phyloP scores from a whole-genome alignment of 345 rosid species.

The Chamaenerion angustifolium region DNA sequence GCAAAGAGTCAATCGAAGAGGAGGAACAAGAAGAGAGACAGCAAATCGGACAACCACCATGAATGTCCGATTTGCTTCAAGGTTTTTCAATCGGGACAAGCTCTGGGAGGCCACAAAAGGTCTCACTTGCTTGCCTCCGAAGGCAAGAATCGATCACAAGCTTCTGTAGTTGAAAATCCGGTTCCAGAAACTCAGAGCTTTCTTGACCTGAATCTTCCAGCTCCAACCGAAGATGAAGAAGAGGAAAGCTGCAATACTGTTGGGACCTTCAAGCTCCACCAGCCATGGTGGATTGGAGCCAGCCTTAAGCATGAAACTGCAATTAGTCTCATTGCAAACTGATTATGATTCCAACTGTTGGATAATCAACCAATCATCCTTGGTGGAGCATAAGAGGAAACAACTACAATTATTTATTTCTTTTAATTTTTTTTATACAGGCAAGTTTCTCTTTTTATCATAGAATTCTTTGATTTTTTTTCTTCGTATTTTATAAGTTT shows the following conservation, averaged over 20 bases:
- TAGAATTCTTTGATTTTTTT: too few species aligned
- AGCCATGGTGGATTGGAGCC: slow-evolving; percentile 44
- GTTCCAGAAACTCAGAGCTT: slow-evolving; percentile 16
- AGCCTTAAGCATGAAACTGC: slow-evolving; percentile 18
- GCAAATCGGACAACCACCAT: slow-evolving; percentile 11
- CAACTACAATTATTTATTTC: too few species aligned
- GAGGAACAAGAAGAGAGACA: slow-evolving; percentile 11
- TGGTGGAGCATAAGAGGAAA: too few species aligned
- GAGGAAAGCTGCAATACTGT: slow-evolving; percentile 15
- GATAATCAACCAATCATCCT: too few species aligned
- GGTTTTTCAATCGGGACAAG: slow-evolving; percentile 69
- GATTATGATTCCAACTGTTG: too few species aligned
- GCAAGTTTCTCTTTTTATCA: too few species aligned
- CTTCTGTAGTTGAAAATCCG: slow-evolving; percentile 10
- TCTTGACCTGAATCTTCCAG: slow-evolving; percentile 47
- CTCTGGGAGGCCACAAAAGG: slow-evolving; percentile 82
- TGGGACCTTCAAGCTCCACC: slow-evolving; percentile 13
- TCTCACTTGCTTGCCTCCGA: slow-evolving; percentile 30
- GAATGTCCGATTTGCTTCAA: slow-evolving; percentile 51
- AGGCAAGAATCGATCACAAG: slow-evolving; percentile 6
- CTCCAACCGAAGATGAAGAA: slow-evolving; percentile 33
- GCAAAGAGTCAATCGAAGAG: slow-evolving; percentile 10
- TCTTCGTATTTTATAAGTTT: too few species aligned
- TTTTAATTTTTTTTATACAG: too few species aligned
- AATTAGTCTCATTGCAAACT: slow-evolving; percentile 26